Conservation (phyloP, 768 basidiomycete species). For the Amanita pseudoporphyria region DNA sequence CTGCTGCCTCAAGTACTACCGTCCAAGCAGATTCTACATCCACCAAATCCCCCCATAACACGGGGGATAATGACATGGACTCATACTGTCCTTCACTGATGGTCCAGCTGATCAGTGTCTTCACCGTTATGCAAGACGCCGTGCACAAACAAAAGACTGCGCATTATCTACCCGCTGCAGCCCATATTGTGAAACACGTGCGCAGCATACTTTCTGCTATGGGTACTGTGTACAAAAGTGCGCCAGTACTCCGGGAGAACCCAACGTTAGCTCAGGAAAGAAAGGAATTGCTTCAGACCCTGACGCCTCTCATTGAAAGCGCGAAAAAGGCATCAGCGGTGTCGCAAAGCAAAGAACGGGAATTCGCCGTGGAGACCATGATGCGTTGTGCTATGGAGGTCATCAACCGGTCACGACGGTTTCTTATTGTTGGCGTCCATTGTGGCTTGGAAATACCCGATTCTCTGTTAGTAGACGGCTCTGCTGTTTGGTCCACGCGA, state of each 20-base stretch:
- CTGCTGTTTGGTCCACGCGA: constrained; percentile 20
- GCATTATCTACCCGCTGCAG: constrained; percentile 92
- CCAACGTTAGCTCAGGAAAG: constrained; percentile 67
- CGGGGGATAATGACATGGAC: constrained; percentile 32
- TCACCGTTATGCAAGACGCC: constrained; percentile 79
- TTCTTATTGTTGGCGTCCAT: constrained; percentile 67
- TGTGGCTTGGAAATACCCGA: constrained; percentile 65
- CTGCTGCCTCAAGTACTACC: background rate
- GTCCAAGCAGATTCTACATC: background rate
- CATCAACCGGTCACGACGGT: constrained; percentile 69
- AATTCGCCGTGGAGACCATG: constrained; percentile 65
- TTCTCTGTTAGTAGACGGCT: constrained; percentile 25
- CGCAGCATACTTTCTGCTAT: constrained; percentile 77
- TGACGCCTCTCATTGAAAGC: constrained; percentile 77
- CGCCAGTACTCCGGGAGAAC: constrained; percentile 56
- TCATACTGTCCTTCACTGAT: constrained; percentile 73
- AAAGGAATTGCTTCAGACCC: constrained; percentile 68
- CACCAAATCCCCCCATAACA: background rate
- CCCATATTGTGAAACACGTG: constrained; percentile 90
- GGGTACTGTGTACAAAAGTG: constrained; percentile 78
- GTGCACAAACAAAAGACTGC: constrained; percentile 65
- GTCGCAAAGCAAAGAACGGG: constrained; percentile 33
- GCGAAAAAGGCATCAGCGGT: constrained; percentile 59
- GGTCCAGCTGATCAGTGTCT: constrained; percentile 74
- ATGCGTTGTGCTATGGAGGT: constrained; percentile 72